A percentile compares a stretch with the other conserved stretches of the same genome.
Conservation (phyloP, 2,329 filamentous ascomycete species). For the Fusarium chaquense region DNA sequence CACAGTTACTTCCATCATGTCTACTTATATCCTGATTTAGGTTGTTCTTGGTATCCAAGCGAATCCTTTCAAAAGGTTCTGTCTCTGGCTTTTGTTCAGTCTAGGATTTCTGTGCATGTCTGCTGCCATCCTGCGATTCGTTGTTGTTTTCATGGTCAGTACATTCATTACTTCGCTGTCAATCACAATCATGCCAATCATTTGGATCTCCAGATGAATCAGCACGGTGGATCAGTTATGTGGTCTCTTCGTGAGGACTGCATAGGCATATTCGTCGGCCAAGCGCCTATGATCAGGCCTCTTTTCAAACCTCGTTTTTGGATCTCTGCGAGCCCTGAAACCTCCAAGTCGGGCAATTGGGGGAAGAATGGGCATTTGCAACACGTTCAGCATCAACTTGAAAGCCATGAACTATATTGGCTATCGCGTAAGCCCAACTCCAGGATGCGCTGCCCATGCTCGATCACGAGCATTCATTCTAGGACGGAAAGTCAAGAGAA, state of each 20-base stretch:
- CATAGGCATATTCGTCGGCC: constrained; percentile 54
- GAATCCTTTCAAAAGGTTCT: constrained; percentile 47
- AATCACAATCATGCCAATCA: fast-evolving
- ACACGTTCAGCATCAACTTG: not conserved
- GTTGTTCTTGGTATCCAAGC: constrained; percentile 48
- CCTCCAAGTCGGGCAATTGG: not conserved
- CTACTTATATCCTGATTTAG: constrained; percentile 5
- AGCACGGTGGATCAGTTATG: constrained; percentile 47
- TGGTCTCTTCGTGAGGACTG: constrained; percentile 56
- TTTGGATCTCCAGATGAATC: constrained; percentile 9
- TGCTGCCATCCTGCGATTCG: constrained; percentile 45
- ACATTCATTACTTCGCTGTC: fast-evolving
- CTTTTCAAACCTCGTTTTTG: constrained; percentile 47
- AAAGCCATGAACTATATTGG: constrained; percentile 19
- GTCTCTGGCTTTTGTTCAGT: constrained; percentile 51
- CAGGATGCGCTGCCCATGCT: not conserved
- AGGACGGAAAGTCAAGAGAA: constrained; percentile 29
- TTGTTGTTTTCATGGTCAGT: constrained; percentile 50
- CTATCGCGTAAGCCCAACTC: not conserved
- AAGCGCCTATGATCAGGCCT: constrained; percentile 53
- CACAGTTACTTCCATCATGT: fast-evolving
- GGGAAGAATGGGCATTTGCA: not conserved
- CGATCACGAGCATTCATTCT: constrained; percentile 5
- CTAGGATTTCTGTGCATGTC: constrained; percentile 52
- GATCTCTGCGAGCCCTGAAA: constrained; percentile 8